Evolutionary conservation across 441 rosid genomes (phyloP).

Genomic region (Macaranga tanarius): DNA sequence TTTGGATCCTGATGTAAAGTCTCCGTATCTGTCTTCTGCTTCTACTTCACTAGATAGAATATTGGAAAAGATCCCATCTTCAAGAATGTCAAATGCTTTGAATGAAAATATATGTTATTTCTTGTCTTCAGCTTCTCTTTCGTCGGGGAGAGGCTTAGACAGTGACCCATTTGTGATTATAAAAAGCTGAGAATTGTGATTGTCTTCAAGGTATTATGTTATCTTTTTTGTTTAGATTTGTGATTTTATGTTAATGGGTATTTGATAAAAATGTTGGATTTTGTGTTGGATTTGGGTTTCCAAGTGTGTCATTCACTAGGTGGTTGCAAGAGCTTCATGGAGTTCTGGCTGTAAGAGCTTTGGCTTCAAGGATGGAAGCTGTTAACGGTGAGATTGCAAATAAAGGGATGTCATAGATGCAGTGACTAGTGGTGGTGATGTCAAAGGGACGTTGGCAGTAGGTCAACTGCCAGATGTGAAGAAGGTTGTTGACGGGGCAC

Average conservation of each 20-base stretch:
- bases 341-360: too few relatives aligned
- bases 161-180: slow-evolving; percentile 32
- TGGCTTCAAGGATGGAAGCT: too few relatives aligned
- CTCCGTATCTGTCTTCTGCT: slow-evolving; percentile 43
- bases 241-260: too few relatives aligned
- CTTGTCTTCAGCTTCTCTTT: slow-evolving; percentile 18
- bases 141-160: slow-evolving; percentile 33
- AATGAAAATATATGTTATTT: slow-evolving; percentile 22
- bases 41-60: slow-evolving; percentile 50
- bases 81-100: slow-evolving; percentile 35
- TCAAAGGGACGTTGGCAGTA: too few relatives aligned
- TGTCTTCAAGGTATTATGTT: too few relatives aligned
- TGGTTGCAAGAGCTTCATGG: too few relatives aligned
- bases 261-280: slow-evolving; percentile 23
- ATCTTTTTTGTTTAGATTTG: too few relatives aligned
- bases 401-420: too few relatives aligned
- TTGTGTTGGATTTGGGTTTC: slow-evolving; percentile 32
- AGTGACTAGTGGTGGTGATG: too few relatives aligned
- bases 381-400: too few relatives aligned
- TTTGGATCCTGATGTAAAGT: slow-evolving; percentile 34
- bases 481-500: too few relatives aligned
- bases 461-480: too few relatives aligned
- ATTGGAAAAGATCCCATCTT: slow-evolving; percentile 39
- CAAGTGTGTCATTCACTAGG: slow-evolving; percentile 38
- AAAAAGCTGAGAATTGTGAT: slow-evolving; percentile 18